Evolutionary conservation across 2,329 filamentous ascomycete genomes (phyloP).

Genomic region (Colletotrichum sp.): DNA sequence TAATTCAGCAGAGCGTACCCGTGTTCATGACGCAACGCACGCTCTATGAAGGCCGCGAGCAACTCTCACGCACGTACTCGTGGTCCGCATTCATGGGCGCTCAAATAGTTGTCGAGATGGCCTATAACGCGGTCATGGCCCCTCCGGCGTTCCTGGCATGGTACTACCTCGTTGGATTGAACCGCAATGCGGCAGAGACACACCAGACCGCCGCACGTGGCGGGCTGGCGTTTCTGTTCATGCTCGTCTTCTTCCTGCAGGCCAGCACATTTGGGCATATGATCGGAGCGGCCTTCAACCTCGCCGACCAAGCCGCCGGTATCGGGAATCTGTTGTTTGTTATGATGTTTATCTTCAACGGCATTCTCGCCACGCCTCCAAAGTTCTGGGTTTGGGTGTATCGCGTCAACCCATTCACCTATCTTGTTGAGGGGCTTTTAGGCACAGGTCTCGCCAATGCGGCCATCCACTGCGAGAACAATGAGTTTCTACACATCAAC

Average conservation of each 20-base stretch:
- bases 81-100: slow-evolving; percentile 70
- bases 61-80: slow-evolving; percentile 67
- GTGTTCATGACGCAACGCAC: slow-evolving; percentile 69
- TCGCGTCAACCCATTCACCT: slow-evolving; percentile 75
- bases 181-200: slow-evolving; percentile 60
- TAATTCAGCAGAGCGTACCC: slow-evolving; percentile 70
- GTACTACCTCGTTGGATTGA: slow-evolving; percentile 72
- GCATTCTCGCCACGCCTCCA: slow-evolving; percentile 76
- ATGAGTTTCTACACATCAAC: slow-evolving; percentile 69
- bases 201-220: slow-evolving; percentile 53
- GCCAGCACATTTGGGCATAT: slow-evolving; percentile 70
- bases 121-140: slow-evolving; percentile 67
- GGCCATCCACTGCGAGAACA: slow-evolving; percentile 62
- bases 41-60: slow-evolving; percentile 71
- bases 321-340: slow-evolving; percentile 68
- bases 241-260: slow-evolving; percentile 69
- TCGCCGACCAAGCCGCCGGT: slow-evolving; percentile 67
- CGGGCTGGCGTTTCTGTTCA: slow-evolving; percentile 66
- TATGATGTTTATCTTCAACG: slow-evolving; percentile 69
- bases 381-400: slow-evolving; percentile 83
- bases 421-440: slow-evolving; percentile 71
- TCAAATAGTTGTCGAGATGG: slow-evolving; percentile 71
- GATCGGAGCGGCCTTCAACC: slow-evolving; percentile 66
- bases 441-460: slow-evolving; percentile 68
- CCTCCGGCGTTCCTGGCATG: slow-evolving; percentile 67